A percentile compares a stretch with the other conserved stretches of the same genome.
phyloP scores from a whole-genome alignment of 768 basidiomycete species.

The Lenzites betulinus region DNA sequence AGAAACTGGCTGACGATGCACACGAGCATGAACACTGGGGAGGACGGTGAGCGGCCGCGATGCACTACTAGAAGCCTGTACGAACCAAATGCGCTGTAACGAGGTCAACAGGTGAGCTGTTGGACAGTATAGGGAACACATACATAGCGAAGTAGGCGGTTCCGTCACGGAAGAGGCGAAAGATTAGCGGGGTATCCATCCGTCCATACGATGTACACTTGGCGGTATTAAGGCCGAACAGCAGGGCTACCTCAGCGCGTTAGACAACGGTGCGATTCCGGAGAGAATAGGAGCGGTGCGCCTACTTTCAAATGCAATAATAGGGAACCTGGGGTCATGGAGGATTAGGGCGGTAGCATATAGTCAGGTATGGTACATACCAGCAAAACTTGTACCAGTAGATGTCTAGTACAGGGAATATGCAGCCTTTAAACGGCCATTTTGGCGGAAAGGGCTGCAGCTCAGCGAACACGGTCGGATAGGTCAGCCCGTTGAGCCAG shows the following conservation, averaged over 20 bases:
- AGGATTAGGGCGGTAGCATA: too few relatives aligned
- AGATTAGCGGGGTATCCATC: constrained; percentile 17
- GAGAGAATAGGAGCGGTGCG: neutral
- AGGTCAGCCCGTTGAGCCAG: neutral
- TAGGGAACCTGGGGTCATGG: constrained; percentile 6
- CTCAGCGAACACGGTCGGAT: neutral
- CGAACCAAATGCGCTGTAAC: constrained; percentile 15
- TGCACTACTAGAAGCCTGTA: neutral
- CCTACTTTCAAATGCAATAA: constrained; percentile 19
- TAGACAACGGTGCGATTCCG: neutral
- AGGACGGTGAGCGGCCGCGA: neutral
- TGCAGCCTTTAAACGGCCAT: constrained; percentile 18
- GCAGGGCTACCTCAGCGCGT: constrained; percentile 7
- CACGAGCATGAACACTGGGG: constrained; percentile 9
- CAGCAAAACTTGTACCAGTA: constrained; percentile 7
- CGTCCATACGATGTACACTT: constrained; percentile 22
- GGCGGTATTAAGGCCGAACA: constrained; percentile 18
- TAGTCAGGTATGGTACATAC: neutral
- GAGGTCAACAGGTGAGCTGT: neutral
- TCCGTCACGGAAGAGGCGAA: constrained; percentile 20
- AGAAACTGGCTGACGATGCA: constrained; percentile 7
- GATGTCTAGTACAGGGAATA: neutral
- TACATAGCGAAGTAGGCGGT: constrained; percentile 21
- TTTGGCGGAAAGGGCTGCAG: constrained; percentile 9
- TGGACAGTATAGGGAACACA: neutral